Percentiles rank a stretch among this genome's conserved stretches.
These are phyloP conservation scores for Buddleja alternifolia DNA, from an alignment of 257 asterid genomes.

Conservation along the genomic window DNA sequence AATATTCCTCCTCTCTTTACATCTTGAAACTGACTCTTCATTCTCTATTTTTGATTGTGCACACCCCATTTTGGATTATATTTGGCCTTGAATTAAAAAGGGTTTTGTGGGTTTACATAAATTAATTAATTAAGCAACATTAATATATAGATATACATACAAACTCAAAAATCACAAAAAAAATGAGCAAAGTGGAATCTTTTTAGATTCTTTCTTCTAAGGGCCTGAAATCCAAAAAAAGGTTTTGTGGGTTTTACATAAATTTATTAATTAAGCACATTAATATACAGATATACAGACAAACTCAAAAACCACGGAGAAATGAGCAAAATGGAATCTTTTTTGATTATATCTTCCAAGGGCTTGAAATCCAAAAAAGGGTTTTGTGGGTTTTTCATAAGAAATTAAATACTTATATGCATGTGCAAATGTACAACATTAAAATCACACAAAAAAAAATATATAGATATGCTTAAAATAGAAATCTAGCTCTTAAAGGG, in stretches of 20 bases:
- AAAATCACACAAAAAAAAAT: slow-evolving; percentile 23
- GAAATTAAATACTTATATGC: neutral
- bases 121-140: neutral
- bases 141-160: neutral
- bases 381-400: neutral
- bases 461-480: too few relatives aligned
- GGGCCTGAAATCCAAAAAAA: neutral
- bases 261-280: neutral
- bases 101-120: slow-evolving; percentile 29
- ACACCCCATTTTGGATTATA: slow-evolving; percentile 67
- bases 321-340: slow-evolving; percentile 6
- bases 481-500: slow-evolving; percentile 28
- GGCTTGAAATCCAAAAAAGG: slow-evolving; percentile 1
- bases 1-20: slow-evolving; percentile 81
- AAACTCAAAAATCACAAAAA: neutral
- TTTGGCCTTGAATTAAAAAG: slow-evolving; percentile 28
- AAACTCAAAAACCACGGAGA: neutral
- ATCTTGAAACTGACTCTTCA: slow-evolving; percentile 91
- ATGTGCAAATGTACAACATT: slow-evolving; percentile 10
- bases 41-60: slow-evolving; percentile 88
- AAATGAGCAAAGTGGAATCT: slow-evolving; percentile 2
- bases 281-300: neutral
- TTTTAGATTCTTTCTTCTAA: slow-evolving; percentile 5
- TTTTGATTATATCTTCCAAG: slow-evolving; percentile 1
- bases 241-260: neutral